Evolutionary conservation across 169 alveolate genomes (phyloP).

Genomic region (Plasmodium cynomolgi): DNA sequence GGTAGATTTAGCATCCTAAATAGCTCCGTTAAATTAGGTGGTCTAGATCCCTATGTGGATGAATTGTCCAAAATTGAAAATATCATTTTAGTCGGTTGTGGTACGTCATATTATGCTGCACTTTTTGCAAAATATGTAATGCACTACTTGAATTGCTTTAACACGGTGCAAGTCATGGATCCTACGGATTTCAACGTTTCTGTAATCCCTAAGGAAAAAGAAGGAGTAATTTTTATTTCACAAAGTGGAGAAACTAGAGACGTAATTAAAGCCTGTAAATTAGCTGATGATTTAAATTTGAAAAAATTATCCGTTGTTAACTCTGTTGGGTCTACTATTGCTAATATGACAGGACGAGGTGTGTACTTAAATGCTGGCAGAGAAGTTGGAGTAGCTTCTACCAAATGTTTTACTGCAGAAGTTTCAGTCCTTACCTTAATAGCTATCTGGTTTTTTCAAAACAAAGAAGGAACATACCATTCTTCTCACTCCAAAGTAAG

Average conservation of each 20-base stretch:
- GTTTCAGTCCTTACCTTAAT: conserved; percentile 89
- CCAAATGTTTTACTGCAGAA: conserved; percentile 96
- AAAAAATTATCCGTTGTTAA: conserved; percentile 92
- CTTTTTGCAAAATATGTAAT: conserved; percentile 90
- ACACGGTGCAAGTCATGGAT: conserved; percentile 90
- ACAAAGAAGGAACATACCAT: conserved; percentile 48
- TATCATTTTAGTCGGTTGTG: conserved; percentile 93
- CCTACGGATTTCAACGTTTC: conserved; percentile 90
- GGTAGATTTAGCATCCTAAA: conserved; percentile 44
- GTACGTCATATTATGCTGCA: conserved; percentile 94
- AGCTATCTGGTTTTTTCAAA: conserved; percentile 90
- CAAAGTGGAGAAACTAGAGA: conserved; percentile 98
- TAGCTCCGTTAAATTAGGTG: conserved; percentile 71
- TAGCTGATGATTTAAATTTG: conserved; percentile 86
- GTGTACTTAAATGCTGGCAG: conserved; percentile 97
- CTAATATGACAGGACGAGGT: conserved; percentile 93
- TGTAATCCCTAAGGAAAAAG: conserved; percentile 80
- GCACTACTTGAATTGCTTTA: conserved; percentile 88
- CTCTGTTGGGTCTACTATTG: conserved; percentile 92
- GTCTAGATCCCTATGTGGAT: conserved; percentile 61
- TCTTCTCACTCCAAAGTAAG: conserved; percentile 25
- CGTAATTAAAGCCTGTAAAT: conserved; percentile 85
- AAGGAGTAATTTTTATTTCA: conserved; percentile 92
- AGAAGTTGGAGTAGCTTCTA: conserved; percentile 98
- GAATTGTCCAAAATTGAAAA: conserved; percentile 84